These are phyloP conservation scores for Xerocomellus dryophilus DNA, from an alignment of 768 basidiomycete genomes.

Conservation along the genomic window DNA sequence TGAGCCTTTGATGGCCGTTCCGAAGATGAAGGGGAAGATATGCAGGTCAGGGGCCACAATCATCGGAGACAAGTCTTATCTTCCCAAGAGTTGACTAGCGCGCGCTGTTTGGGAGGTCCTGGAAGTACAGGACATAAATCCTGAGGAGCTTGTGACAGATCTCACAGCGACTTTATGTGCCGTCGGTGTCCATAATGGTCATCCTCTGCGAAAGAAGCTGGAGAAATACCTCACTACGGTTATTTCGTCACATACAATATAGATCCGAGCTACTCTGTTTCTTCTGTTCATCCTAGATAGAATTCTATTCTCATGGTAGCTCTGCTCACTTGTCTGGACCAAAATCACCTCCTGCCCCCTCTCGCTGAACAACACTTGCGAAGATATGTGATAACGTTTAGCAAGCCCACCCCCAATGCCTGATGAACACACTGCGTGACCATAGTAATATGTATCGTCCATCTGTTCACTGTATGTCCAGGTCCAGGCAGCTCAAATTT, in stretches of 20 bases:
- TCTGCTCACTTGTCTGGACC: no score
- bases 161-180: constrained; percentile 49
- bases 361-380: no score
- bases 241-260: no score
- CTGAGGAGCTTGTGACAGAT: constrained; percentile 51
- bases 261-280: no score
- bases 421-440: neutral
- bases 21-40: constrained; percentile 51
- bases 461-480: neutral
- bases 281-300: no score
- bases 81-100: constrained; percentile 64
- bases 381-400: no score
- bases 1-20: constrained; percentile 63
- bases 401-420: neutral
- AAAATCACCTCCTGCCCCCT: no score
- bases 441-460: neutral
- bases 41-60: constrained; percentile 49
- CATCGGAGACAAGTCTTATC: constrained; percentile 34
- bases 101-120: constrained; percentile 65
- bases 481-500: neutral
- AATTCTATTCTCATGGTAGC: no score
- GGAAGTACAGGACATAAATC: constrained; percentile 47
- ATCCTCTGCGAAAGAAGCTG: constrained; percentile 65
- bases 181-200: constrained; percentile 58
- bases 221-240: constrained; percentile 48